These are phyloP conservation scores for Hibiscus mutabilis DNA, from an alignment of 345 rosid genomes.

Conservation along the genomic window DNA sequence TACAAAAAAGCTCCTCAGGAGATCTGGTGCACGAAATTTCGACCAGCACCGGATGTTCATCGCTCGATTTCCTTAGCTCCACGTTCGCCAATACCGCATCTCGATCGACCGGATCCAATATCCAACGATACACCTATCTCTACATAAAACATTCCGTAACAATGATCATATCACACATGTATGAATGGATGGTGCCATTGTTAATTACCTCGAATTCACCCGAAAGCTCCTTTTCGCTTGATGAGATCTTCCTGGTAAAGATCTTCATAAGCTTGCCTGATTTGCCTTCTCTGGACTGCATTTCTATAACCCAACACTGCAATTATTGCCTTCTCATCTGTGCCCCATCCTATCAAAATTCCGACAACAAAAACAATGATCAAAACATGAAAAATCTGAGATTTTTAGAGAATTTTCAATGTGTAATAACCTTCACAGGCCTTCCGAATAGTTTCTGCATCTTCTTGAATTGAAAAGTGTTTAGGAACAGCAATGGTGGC, in stretches of 20 bases:
- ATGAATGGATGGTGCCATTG: background rate
- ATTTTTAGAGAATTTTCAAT: background rate
- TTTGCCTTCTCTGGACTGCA: conserved; percentile 10
- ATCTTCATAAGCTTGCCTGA: conserved; percentile 8
- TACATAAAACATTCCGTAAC: background rate
- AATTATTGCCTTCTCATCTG: background rate
- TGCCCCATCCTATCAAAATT: background rate
- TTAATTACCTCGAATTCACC: conserved; percentile 41
- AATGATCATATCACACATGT: background rate
- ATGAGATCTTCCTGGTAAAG: conserved; percentile 14
- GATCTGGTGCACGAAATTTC: conserved; percentile 44
- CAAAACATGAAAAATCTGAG: background rate
- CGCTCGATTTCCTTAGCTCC: conserved; percentile 28
- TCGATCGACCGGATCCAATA: conserved; percentile 50
- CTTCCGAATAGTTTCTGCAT: background rate
- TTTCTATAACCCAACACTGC: conserved; percentile 3
- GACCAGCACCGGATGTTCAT: conserved; percentile 37
- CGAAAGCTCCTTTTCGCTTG: conserved; percentile 36
- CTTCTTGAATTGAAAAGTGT: background rate
- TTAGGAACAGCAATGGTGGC: background rate
- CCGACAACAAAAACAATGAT: background rate
- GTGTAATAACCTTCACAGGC: background rate
- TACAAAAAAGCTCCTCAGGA: conserved; percentile 54
- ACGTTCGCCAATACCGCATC: conserved; percentile 54
- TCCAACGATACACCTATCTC: conserved; percentile 58